phyloP scores from a whole-genome alignment of 2,329 filamentous ascomycete genomes.

The Nemania abortiva region DNA sequence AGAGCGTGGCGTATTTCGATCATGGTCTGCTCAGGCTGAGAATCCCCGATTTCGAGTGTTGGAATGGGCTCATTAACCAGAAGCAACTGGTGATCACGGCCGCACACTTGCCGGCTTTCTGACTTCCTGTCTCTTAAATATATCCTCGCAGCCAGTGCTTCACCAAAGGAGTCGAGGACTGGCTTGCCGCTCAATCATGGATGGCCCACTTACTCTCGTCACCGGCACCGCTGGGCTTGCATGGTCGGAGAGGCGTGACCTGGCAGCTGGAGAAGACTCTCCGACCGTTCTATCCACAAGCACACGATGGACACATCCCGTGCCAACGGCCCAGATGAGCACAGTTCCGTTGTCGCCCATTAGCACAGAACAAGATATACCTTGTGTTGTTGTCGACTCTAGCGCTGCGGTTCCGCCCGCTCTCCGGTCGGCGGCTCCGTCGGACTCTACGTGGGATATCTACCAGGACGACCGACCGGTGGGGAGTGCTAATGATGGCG shows the following conservation, averaged over 20 bases:
- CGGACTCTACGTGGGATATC: conserved; percentile 61
- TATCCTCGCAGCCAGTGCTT: conserved; percentile 39
- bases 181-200: conserved; percentile 60
- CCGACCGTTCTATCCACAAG: conserved; percentile 53
- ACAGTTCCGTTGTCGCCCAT: conserved; percentile 66
- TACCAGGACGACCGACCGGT: conserved; percentile 53
- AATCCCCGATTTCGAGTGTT: conserved; percentile 37
- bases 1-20: conserved; percentile 44
- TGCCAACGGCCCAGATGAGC: conserved; percentile 52
- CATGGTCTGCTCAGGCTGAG: conserved; percentile 40
- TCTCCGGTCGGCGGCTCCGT: conserved; percentile 61
- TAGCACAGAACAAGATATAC: conserved; percentile 63
- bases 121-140: conserved; percentile 21
- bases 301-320: conserved; percentile 53
- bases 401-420: conserved; percentile 58
- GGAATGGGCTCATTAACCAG: conserved; percentile 39
- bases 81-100: conserved; percentile 33
- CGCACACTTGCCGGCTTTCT: conserved; percentile 25
- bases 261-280: conserved; percentile 59
- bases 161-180: conserved; percentile 53
- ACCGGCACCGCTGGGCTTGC: conserved; percentile 58
- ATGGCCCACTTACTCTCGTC: conserved; percentile 58
- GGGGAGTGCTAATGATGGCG: conserved; percentile 57
- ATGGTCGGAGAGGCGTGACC: conserved; percentile 62
- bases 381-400: conserved; percentile 51